These are phyloP conservation scores for bread wheat (Triticum aestivum) DNA, from an alignment of 176 grass and related monocot species.

Conservation along the genomic window IWGSC_CS_RefSeq_v2.1 NC_057801.1:704179284-704179783, in stretches of 20 bases:
- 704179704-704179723: neutral
- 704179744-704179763: neutral
- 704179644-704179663: neutral
- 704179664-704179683: too few species aligned
- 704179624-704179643: neutral
- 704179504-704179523: neutral
- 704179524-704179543: accelerated
- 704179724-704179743: neutral
- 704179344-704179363: neutral
- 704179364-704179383: neutral
- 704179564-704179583: neutral
- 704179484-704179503: neutral
- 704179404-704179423: neutral
- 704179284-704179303: neutral
- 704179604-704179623: neutral
- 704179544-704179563: neutral
- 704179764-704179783: neutral
- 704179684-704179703: neutral
- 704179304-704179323: neutral
- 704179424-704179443: neutral
- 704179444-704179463: too few species aligned
- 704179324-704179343: neutral
- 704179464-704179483: neutral
- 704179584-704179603: neutral
- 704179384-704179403: accelerated